Percentiles rank a stretch among this genome's conserved stretches.
These are phyloP conservation scores for Coemansia interrupta DNA, from an alignment of 192 early-diverging fungal genomes.

Conservation along the genomic window DNA sequence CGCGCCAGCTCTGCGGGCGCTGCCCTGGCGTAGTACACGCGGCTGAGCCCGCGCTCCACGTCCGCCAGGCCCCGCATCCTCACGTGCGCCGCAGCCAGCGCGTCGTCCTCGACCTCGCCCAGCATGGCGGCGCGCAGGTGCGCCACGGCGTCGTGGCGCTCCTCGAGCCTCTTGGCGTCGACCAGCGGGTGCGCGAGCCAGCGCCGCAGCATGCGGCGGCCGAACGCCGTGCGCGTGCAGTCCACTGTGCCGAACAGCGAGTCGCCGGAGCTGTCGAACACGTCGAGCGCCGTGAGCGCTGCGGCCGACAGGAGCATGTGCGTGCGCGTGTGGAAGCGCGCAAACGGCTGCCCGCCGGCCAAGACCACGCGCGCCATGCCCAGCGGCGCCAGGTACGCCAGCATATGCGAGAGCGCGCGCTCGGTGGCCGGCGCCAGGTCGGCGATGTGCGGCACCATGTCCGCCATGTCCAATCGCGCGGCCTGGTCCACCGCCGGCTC, in stretches of 20 bases:
- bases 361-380: constrained; percentile 43
- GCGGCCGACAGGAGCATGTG: constrained; percentile 87
- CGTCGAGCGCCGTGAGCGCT: constrained; percentile 82
- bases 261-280: constrained; percentile 89
- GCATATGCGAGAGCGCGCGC: constrained; percentile 26
- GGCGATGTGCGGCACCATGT: constrained; percentile 32
- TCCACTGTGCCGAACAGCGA: constrained; percentile 83
- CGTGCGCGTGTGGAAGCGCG: constrained; percentile 70
- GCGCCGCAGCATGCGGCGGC: constrained; percentile 71
- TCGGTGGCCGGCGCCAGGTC: constrained; percentile 17
- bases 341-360: constrained; percentile 72
- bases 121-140: constrained; percentile 52
- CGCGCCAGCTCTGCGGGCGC: constrained; percentile 77
- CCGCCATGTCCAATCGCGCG: constrained; percentile 11
- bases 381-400: constrained; percentile 52
- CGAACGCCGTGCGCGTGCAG: constrained; percentile 81
- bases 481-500: not conserved
- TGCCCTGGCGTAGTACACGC: constrained; percentile 81
- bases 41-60: constrained; percentile 85
- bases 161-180: constrained; percentile 58
- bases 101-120: not conserved
- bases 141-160: constrained; percentile 77
- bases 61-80: constrained; percentile 68
- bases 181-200: constrained; percentile 92
- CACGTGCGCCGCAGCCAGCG: constrained; percentile 43